A percentile compares a stretch with the other conserved stretches of the same genome.
These are phyloP conservation scores for Physcia stellaris DNA, from an alignment of 495 filamentous ascomycete species.

Conservation along the genomic window DNA sequence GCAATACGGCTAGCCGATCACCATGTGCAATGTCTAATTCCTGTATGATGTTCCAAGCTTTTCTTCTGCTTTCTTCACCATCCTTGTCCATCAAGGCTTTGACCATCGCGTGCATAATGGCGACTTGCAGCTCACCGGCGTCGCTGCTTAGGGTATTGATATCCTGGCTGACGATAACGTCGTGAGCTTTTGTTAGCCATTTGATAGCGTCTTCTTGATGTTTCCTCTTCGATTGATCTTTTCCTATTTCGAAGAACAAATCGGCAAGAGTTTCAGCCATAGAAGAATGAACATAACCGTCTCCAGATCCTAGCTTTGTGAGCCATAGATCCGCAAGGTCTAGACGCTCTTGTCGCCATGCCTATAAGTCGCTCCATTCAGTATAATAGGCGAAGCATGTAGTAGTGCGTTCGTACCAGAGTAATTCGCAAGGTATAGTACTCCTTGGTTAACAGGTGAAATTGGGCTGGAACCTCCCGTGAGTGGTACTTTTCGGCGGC, in stretches of 20 bases:
- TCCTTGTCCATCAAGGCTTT: conserved; percentile 29
- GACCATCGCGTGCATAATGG: conserved; percentile 47
- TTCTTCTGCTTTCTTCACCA: conserved; percentile 27
- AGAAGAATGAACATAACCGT: conserved; percentile 28
- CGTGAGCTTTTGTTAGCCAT: conserved; percentile 64
- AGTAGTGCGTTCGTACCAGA: no score
- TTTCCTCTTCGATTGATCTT: conserved; percentile 34
- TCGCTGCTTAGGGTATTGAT: conserved; percentile 41
- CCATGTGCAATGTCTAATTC: conserved; percentile 47
- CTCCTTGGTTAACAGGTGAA: conserved; percentile 36
- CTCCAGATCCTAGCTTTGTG: conserved; percentile 34
- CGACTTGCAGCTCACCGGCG: conserved; percentile 48
- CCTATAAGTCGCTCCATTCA: conserved; percentile 37
- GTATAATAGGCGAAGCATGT: no score
- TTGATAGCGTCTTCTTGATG: conserved; percentile 41
- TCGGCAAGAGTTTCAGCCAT: conserved; percentile 56
- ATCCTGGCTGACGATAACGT: conserved; percentile 42
- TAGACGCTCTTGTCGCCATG: conserved; percentile 54
- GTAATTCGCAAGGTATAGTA: conserved; percentile 59
- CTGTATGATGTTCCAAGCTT: conserved; percentile 42
- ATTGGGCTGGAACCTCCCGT: conserved; percentile 10
- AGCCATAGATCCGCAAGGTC: conserved; percentile 72
- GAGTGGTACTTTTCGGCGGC: conserved; percentile 18
- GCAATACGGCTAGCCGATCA: conserved; percentile 45
- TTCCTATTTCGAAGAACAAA: conserved; percentile 59